A percentile compares a stretch with the other conserved stretches of the same genome.
phyloP scores from a whole-genome alignment of 1,284 basidiomycete genomes.

The Thecaphora thlaspeos region DNA sequence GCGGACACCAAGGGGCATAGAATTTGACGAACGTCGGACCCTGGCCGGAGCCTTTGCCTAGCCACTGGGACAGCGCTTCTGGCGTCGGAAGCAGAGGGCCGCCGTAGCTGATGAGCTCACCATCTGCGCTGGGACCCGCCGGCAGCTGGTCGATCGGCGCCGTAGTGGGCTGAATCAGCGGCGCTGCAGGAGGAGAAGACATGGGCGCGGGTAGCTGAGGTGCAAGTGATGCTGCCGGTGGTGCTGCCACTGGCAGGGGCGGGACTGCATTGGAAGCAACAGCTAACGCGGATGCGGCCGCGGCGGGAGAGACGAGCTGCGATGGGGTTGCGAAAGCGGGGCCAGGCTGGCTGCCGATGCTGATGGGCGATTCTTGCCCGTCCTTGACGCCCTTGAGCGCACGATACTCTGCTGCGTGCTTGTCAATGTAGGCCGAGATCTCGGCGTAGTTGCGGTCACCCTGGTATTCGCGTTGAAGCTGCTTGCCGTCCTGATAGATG shows the following conservation, averaged over 20 bases:
- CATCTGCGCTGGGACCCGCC: constrained; percentile 40
- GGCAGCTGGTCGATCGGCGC: constrained; percentile 16
- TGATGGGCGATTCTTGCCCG: background rate
- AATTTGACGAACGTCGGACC: constrained; percentile 55
- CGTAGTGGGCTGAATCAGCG: background rate
- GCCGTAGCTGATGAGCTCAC: constrained; percentile 44
- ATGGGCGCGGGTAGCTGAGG: constrained; percentile 3
- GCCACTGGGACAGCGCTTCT: constrained; percentile 34
- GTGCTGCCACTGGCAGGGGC: constrained; percentile 2
- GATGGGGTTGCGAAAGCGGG: no score
- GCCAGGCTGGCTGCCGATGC: constrained; percentile 1
- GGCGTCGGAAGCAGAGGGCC: constrained; percentile 20
- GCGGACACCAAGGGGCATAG: constrained; percentile 56
- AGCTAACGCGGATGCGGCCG: no score
- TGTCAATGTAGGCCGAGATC: constrained; percentile 43
- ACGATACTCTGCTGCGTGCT: constrained; percentile 35
- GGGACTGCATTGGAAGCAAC: constrained; percentile 1
- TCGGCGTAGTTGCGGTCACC: constrained; percentile 43
- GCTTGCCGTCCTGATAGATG: constrained; percentile 48
- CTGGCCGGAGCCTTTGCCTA: constrained; percentile 37
- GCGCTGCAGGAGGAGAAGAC: constrained; percentile 4
- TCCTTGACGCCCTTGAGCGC: constrained; percentile 28
- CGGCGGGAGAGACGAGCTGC: no score
- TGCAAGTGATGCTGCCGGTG: constrained; percentile 3
- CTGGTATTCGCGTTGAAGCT: constrained; percentile 28